Evolutionary conservation across 2,329 filamentous ascomycete species (phyloP), one percentile per base, ranked within the genome.

Genomic region (Diplodia mutila): DNA sequence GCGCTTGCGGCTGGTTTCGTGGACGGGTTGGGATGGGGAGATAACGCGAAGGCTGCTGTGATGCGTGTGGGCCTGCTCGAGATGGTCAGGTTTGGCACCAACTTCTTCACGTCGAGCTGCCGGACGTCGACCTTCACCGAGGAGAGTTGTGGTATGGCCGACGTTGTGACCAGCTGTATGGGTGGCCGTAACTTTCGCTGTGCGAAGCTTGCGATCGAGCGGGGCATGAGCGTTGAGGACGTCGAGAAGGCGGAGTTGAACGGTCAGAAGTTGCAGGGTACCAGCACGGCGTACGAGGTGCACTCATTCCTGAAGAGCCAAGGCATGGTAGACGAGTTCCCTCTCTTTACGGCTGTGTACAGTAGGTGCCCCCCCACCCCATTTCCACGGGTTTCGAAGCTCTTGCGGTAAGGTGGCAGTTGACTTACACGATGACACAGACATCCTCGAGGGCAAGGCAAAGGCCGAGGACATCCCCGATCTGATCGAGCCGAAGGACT

Each of bases 1-100:
- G 95, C 95, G 5, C 84, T 99, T 21, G 94, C 93, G 5, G 94
- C 95, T 37, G 95, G 95, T 68, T 99, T 97, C 79, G 93, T 98
- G 53, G 93, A 97, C 71, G 95, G 95, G 42, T 88, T 94, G 69
- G 94, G 94, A 71, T 99, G 95, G 94, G 95, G 95, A 75, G 94
- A 98, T 83, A 99, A 98, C 73, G 94, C 94, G 72, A 98, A 99
- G 83, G 93, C 95, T n/a, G 95, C 95, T 54, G 90, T 99, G 69
- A 98, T 99, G 93, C 91, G 95, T 51, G 91, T 98, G 23, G 95
- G 95, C 8, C 87, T 99, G 54, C 86, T 97, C 73, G 95, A 99
- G 82, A 97, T 97, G 90, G 93, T 98, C 75, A 91, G 91, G 77
- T 99, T 99, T 73, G 94, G 94, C 71, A 93, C 94, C 79, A 89